A percentile compares a stretch with the other conserved stretches of the same genome.
Conservation (phyloP, 2,329 filamentous ascomycete species). For the Hymenoscyphus linearis region DNA sequence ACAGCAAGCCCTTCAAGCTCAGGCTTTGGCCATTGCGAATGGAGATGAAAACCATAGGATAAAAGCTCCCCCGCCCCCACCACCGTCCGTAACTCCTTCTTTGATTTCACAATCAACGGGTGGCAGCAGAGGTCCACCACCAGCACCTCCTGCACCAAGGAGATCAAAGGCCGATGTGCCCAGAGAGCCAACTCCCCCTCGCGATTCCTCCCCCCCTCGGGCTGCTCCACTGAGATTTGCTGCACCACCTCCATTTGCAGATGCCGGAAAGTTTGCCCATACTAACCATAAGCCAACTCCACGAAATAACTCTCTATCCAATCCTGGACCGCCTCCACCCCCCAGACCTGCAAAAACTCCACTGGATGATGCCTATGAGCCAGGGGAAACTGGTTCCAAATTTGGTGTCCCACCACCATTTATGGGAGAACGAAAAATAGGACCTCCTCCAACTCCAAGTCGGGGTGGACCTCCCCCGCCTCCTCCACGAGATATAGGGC, state of each 20-base stretch:
- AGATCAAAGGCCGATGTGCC: conserved; percentile 49
- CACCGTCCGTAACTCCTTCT: conserved; percentile 45
- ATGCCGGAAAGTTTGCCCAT: conserved; percentile 81
- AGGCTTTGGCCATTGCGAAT: conserved; percentile 36
- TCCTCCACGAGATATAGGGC: conserved; percentile 46
- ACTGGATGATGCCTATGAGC: conserved; percentile 58
- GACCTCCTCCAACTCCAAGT: conserved; percentile 71
- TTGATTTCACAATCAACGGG: too few species aligned
- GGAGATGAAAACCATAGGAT: conserved; percentile 40
- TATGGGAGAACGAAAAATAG: conserved; percentile 55
- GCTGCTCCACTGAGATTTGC: conserved; percentile 63
- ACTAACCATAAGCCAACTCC: conserved; percentile 39
- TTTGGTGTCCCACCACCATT: conserved; percentile 81
- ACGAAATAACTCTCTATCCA: conserved; percentile 44
- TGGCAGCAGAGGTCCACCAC: conserved; percentile 36
- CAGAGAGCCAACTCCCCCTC: conserved; percentile 54
- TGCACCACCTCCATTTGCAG: conserved; percentile 81
- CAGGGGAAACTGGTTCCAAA: conserved; percentile 42
- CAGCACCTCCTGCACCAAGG: conserved; percentile 55
- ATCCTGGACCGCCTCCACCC: conserved; percentile 60
- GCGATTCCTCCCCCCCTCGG: conserved; percentile 63
- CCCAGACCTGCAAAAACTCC: conserved; percentile 66
- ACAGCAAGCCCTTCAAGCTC: conserved; percentile 41
- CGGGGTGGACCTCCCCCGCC: conserved; percentile 69
- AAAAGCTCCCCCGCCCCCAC: conserved; percentile 56